phyloP scores from a whole-genome alignment of 2,329 filamentous ascomycete species.

The Seiridium unicorne region DNA sequence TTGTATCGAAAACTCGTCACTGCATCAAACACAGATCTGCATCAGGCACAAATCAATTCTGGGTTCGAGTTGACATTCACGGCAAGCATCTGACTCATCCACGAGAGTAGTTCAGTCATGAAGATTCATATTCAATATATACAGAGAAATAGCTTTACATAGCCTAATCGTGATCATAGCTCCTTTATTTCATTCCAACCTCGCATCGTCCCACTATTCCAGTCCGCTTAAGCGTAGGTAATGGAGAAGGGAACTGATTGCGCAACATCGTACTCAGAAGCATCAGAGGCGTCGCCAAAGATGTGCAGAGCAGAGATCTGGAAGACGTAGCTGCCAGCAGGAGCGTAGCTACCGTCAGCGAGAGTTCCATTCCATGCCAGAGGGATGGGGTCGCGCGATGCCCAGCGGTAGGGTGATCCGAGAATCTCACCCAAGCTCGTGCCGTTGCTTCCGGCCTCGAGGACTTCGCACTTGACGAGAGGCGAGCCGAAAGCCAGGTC shows the following conservation, averaged over 20 bases:
- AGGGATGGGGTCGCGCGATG: constrained; percentile 30
- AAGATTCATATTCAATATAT: too few relatives aligned
- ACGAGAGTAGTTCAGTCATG: too few relatives aligned
- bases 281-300: constrained; percentile 44
- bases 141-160: too few relatives aligned
- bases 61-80: too few relatives aligned
- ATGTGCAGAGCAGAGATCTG: constrained; percentile 47
- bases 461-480: constrained; percentile 41
- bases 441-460: constrained; percentile 31
- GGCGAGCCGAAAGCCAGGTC: constrained; percentile 44
- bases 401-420: constrained; percentile 35
- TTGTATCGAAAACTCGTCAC: too few relatives aligned
- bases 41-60: too few relatives aligned
- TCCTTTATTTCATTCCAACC: neutral
- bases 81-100: too few relatives aligned
- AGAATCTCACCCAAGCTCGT: constrained; percentile 36
- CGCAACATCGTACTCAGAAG: constrained; percentile 44
- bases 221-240: constrained; percentile 30
- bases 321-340: constrained; percentile 49
- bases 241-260: constrained; percentile 44
- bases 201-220: neutral
- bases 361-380: constrained; percentile 45
- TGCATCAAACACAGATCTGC: too few relatives aligned
- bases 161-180: neutral
- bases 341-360: constrained; percentile 43